Conservation (phyloP, 345 rosid genomes). For the Limnanthes douglasii region DNA sequence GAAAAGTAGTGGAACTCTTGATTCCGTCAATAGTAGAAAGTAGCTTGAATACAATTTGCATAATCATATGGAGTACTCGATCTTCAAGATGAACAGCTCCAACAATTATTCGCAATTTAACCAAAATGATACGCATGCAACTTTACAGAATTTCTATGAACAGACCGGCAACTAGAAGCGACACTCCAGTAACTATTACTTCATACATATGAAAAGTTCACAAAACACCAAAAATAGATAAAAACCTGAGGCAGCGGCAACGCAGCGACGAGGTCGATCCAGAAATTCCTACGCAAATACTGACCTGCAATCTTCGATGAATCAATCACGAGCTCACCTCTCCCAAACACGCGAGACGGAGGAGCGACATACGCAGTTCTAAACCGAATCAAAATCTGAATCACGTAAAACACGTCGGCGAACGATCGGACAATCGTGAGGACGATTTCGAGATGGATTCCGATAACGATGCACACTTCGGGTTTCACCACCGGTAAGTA, state of each 20-base stretch:
- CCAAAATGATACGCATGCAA: too few species aligned
- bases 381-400: constrained; percentile 57
- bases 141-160: too few species aligned
- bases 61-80: too few species aligned
- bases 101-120: too few species aligned
- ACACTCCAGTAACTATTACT: too few species aligned
- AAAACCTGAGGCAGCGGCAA: constrained; percentile 86
- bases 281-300: constrained; percentile 41
- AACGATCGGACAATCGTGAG: constrained; percentile 53
- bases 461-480: constrained; percentile 45
- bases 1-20: too few species aligned
- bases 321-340: constrained; percentile 83
- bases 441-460: constrained; percentile 32
- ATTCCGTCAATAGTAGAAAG: too few species aligned
- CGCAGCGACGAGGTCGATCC: constrained; percentile 66
- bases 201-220: too few species aligned
- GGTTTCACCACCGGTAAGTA: constrained; percentile 39
- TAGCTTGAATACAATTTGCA: too few species aligned
- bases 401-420: constrained; percentile 55
- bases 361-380: constrained; percentile 77
- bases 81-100: too few species aligned
- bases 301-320: constrained; percentile 38
- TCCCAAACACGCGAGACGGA: constrained; percentile 79
- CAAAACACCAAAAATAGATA: too few species aligned
- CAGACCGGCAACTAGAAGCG: too few species aligned